Evolutionary conservation across 75 land plant species (phyloP), one percentile per base, ranked within the genome.

Genomic region (Adiantum capillusveneris): DNA sequence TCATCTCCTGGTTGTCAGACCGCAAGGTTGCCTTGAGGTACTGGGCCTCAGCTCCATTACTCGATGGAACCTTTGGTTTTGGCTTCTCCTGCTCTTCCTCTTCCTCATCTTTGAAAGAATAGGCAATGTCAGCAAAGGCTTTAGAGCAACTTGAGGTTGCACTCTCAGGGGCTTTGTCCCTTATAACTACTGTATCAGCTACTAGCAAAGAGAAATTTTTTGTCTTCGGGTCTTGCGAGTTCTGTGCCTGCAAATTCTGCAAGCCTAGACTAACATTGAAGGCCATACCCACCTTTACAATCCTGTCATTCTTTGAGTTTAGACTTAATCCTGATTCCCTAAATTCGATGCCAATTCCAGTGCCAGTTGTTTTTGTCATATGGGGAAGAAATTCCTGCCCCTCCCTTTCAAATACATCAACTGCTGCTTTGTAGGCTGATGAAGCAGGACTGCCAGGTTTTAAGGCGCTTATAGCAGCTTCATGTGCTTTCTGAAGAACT

Each of bases 271-370:
- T 68, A 18, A 77, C 72, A 59, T 67, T 77, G 63, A 77, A 74
- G 44, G 67, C 71, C 80, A 74, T 77, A 6, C 80, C 80, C 20
- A 44, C 63, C 43, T 59, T 60, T 17, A 77, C 19, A 27, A 75
- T 28, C 34, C 60, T 78, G n/a, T 77, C 79, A 65, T 77, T 77
- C 67, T 67, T 77, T 0, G 59, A 65, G 69, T 62, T 74, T 57
- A 77, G 48, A 16, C 64, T 74, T 58, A 77, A 44, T 0, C 78
- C 78, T 11, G 72, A 67, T 43, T 77, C 80, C 21, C 80, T 78
- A 31, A 67, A 77, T 72, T 77, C 80, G 31, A 77, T 75, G 31
- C 80, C 80, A 63, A 77, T 77, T 6, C 80, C 80, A 42, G 80
- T 74, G 22, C 80, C 80, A 16, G 72, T 79, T 46, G 34, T 65